Percentiles rank a stretch among this genome's conserved stretches.
These are phyloP conservation scores for Dactylellina parvicollis DNA, from an alignment of 2,329 filamentous ascomycete species.

Conservation along the genomic window DNA sequence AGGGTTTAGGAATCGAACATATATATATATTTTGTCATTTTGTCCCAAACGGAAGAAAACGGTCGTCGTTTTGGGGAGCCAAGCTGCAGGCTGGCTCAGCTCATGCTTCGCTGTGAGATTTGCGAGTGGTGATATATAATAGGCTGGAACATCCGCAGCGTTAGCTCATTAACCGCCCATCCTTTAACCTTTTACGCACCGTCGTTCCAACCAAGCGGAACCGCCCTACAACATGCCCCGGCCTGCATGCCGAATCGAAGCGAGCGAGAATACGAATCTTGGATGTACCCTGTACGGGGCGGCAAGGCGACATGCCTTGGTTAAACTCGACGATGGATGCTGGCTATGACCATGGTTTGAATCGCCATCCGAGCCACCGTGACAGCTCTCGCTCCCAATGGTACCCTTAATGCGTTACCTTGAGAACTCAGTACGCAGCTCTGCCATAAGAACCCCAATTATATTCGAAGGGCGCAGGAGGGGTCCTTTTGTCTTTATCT, in stretches of 20 bases:
- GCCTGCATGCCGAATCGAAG: constrained; percentile 13
- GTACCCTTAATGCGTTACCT: too few species aligned
- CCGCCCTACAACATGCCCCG: background rate
- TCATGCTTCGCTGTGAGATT: constrained; percentile 29
- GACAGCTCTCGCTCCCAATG: too few species aligned
- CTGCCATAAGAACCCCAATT: too few species aligned
- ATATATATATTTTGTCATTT: constrained; percentile 31
- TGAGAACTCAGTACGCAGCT: too few species aligned
- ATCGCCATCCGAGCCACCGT: background rate
- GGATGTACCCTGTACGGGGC: constrained; percentile 1
- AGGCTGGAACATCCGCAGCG: constrained; percentile 16
- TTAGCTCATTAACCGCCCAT: constrained; percentile 41
- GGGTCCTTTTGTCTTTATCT: background rate
- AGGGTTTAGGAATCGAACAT: constrained; percentile 28
- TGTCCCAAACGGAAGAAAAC: constrained; percentile 21
- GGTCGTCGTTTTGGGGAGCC: constrained; percentile 5
- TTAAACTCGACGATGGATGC: background rate
- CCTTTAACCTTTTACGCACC: constrained; percentile 33
- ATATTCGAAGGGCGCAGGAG: too few species aligned
- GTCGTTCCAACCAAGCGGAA: constrained; percentile 40
- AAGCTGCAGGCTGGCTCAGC: background rate
- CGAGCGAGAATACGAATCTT: background rate
- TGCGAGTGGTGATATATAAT: constrained; percentile 36
- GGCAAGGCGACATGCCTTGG: background rate
- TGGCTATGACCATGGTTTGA: too few species aligned